Percentiles rank a stretch among this genome's conserved stretches.
These are phyloP conservation scores for Metarhizium robertsii DNA, from an alignment of 2,329 filamentous ascomycete species.

Conservation along the genomic window DNA sequence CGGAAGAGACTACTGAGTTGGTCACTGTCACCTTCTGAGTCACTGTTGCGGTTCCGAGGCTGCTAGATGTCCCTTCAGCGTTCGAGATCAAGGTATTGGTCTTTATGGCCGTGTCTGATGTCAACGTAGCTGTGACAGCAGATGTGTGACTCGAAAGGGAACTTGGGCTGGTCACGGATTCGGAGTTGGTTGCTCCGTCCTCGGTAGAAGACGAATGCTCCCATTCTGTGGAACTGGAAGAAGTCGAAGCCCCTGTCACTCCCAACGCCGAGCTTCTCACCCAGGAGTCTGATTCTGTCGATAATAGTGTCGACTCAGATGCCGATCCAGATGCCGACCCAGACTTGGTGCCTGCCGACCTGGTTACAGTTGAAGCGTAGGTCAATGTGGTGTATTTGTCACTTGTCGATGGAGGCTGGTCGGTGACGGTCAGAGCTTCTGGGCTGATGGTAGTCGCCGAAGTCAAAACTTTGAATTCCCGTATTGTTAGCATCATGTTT, in stretches of 20 bases:
- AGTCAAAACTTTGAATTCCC: background rate
- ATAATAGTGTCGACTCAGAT: background rate
- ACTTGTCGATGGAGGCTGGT: background rate
- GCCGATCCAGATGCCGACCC: background rate
- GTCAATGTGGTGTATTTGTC: background rate
- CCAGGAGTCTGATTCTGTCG: background rate
- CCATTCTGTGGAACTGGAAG: background rate
- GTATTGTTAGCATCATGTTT: background rate
- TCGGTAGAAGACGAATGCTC: background rate
- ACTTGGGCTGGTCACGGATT: background rate
- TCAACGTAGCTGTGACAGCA: background rate
- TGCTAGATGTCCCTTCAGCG: background rate
- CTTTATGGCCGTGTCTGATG: background rate
- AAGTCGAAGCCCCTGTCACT: constrained; percentile 1
- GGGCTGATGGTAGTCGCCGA: background rate
- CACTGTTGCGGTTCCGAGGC: background rate
- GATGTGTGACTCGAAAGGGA: background rate
- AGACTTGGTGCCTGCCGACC: background rate
- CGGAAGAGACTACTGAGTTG: background rate
- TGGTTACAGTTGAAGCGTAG: background rate
- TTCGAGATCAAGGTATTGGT: background rate
- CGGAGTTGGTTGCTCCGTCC: background rate
- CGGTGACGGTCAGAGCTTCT: background rate
- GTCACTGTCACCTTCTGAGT: background rate
- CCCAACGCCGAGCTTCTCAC: constrained; percentile 6